Base-by-base conservation (phyloP, 495 filamentous ascomycete species). In the Aspergillus asperescens region DNA sequence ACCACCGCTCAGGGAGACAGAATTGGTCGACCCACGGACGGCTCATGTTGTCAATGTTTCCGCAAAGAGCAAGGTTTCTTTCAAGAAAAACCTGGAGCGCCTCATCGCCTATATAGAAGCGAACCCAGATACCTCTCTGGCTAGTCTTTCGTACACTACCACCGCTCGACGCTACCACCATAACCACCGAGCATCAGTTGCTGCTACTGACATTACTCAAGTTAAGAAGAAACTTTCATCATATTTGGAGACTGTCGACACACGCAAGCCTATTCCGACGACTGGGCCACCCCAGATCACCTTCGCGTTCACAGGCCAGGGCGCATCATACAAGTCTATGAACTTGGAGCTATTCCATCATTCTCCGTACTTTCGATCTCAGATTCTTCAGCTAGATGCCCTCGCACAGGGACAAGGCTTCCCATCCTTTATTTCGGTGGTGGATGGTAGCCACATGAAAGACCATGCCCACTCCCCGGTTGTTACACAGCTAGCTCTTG, bases 401-500 rank as follows among this genome's bases (percentile, higher is more conserved):
- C 15, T 51, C 6, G 48, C 48, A 15, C 38, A 41, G 1, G 12
- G n/a, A 4, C 48, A 51, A 31, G 48, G 48, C 1, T 51, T 51
- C 19, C 48, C 48, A 5, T 34, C 38, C 19, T 51, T 51, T 12
- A 4, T 43, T 18, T 18, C 48, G 2, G 62, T 8, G 0, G 29
- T 46, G 1, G 29, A 48, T 29, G 52, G 41, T 1, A 38, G 39
- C 12, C 8, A 51, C 7, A 23, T n/a, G 0, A 48, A 66, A 1
- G 48, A 68, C 13, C 56, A 70, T 44, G 68, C 72, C 27, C 64
- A 85, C 29, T 82, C 82, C 5, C 84, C 84, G 1, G 74, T 84
- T n/a, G 74, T 84, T 18, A 78, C 85, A 3, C 89, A 93, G 63
- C 78, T 92, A 13, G 84, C 81, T 3, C 67, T 86, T 29, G 77